Evolutionary conservation across 345 rosid species (phyloP).

Genomic region (Acer saccharum): DNA sequence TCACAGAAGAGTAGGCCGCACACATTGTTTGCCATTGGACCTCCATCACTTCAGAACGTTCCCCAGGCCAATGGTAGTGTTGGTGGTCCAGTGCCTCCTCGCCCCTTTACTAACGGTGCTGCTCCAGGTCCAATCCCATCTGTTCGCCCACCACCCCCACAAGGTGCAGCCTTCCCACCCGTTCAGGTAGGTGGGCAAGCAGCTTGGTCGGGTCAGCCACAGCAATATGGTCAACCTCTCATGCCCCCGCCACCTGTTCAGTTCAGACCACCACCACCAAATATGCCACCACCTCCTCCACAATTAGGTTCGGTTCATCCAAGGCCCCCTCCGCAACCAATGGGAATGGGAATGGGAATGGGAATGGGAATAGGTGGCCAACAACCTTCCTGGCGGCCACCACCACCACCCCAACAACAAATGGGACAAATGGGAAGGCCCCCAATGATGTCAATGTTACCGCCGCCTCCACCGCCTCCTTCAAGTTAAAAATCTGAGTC

Average conservation of each 20-base stretch:
- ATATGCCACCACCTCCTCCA: slow-evolving; percentile 72
- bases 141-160: slow-evolving; percentile 74
- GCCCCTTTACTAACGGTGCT: slow-evolving; percentile 68
- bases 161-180: slow-evolving; percentile 49
- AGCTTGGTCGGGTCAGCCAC: slow-evolving; percentile 76
- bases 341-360: slow-evolving; percentile 55
- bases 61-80: slow-evolving; percentile 62
- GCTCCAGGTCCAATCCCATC: slow-evolving; percentile 52
- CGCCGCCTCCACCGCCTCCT: slow-evolving; percentile 44
- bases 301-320: slow-evolving; percentile 39
- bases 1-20: slow-evolving; percentile 91
- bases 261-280: slow-evolving; percentile 67
- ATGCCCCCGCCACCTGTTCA: slow-evolving; percentile 77
- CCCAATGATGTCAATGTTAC: slow-evolving; percentile 70
- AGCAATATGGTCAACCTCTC: slow-evolving; percentile 55
- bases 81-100: slow-evolving; percentile 63
- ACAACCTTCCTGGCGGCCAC: slow-evolving; percentile 57
- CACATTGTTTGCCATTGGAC: slow-evolving; percentile 91
- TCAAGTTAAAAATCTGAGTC: slow-evolving; percentile 6
- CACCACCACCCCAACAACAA: slow-evolving; percentile 71
- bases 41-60: slow-evolving; percentile 59
- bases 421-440: slow-evolving; percentile 41
- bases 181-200: slow-evolving; percentile 55
- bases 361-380: slow-evolving; percentile 64
- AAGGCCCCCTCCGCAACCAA: slow-evolving; percentile 73